Base-by-base conservation (phyloP, 2,329 filamentous ascomycete species). In the Magnaporthiopsis rhizophila region DNA sequence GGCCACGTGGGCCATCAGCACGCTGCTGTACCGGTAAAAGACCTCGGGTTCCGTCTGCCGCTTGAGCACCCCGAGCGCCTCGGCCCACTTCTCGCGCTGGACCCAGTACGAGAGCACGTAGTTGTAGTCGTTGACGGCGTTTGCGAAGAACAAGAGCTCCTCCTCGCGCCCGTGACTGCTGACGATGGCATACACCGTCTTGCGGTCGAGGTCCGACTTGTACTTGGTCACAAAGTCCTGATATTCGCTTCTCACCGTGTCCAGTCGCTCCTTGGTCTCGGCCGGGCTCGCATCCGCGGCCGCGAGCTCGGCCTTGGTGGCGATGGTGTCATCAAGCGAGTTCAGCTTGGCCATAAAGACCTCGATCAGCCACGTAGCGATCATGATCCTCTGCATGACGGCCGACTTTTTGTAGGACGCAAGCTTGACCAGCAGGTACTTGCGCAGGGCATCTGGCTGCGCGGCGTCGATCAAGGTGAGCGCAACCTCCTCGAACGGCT, bases 321-420 rank as follows among this genome's bases (percentile, higher is more conserved):
- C 89, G 68, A 98, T 94, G 3, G 90, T 93, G 75, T 99, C 95
- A 72, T 99, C 95, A 3, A 99, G 82, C 3, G 90, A 89, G 73
- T 99, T 97, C 58, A 99, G 83, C 76, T 97, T 97, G 6, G 92
- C 91, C 92, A 99, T 99, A 76, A 94, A 99, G 2, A 98, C 84
- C 75, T 99, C 95, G 12, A 97, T 83, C 58, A 99, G 83, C 95
- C 95, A 99, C 69, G 89, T 93, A 2, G 94, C 91, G 68, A 98
- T 88, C 92, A 99, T 97, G 68, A 91, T 89, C 65, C 94, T 83
- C 76, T 99, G 95, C 93, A 99, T 99, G 36, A 88, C 81, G 0
- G 88, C 87, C 0, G 88, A 85, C 75, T 93, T 96, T 74, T 92
- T 96, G 72, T 92, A 88, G 0, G 86, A 89, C 9, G 85, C 83